phyloP scores from a whole-genome alignment of 2,329 filamentous ascomycete genomes.

The Dactylellina haptotyla region DNA sequence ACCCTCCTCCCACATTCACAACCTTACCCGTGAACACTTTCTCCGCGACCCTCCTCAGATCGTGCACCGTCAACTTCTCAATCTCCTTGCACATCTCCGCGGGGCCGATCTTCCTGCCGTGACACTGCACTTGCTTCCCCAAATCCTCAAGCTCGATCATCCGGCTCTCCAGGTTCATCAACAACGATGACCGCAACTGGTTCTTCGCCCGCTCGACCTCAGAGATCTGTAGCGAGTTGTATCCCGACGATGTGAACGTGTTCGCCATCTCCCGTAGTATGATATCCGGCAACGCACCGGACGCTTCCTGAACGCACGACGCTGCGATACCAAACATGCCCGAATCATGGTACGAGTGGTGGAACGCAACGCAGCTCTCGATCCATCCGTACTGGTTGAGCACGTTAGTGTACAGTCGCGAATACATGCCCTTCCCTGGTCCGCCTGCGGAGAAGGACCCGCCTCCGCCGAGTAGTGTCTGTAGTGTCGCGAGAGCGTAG shows the following conservation, averaged over 20 bases:
- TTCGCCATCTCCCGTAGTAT: slow-evolving; percentile 56
- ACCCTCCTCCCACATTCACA: slow-evolving; percentile 78
- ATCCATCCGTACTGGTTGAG: slow-evolving; percentile 98
- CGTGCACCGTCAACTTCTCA: slow-evolving; percentile 79
- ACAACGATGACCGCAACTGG: slow-evolving; percentile 84
- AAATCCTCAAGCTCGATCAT: slow-evolving; percentile 99
- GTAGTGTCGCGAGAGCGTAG: slow-evolving; percentile 92
- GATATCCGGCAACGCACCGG: slow-evolving; percentile 84
- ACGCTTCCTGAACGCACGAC: slow-evolving; percentile 81
- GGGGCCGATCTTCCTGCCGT: slow-evolving; percentile 89
- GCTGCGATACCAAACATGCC: slow-evolving; percentile 94
- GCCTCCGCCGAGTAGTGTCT: slow-evolving; percentile 93
- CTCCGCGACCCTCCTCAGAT: slow-evolving; percentile 82
- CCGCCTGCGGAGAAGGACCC: slow-evolving; percentile 97
- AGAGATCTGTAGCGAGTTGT: slow-evolving; percentile 73
- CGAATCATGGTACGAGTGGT: slow-evolving; percentile 95
- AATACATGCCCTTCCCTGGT: slow-evolving; percentile 99
- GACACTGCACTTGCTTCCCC: slow-evolving; percentile 94
- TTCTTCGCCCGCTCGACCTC: slow-evolving; percentile 97
- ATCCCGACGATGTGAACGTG: slow-evolving; percentile 66
- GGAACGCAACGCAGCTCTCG: slow-evolving; percentile 93
- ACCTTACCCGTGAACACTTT: slow-evolving; percentile 81
- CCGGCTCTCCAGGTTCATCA: slow-evolving; percentile 97
- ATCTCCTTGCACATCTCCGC: slow-evolving; percentile 92
- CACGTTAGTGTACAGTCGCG: slow-evolving; percentile 94